Evolutionary conservation across 345 rosid species (phyloP), one percentile per base, ranked within the genome.

Genomic region (Abelmoschus esculentus): DNA sequence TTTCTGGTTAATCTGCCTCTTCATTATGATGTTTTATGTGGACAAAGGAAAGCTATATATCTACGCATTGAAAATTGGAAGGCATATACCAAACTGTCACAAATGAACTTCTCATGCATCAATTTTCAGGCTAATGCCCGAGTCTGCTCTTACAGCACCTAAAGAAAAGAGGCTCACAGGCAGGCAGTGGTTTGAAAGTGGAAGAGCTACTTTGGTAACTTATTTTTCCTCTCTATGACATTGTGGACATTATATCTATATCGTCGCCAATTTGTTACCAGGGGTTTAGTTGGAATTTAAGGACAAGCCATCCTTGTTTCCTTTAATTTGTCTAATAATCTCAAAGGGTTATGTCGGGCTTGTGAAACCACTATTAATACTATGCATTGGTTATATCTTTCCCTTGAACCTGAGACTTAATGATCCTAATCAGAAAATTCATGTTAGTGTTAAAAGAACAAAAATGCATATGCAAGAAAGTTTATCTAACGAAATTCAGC

Each of bases 101-200:
- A 28, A 49, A 29, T 49, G n/a, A 66, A 66, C 70, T 49, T 0
- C 40, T 15, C 14, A 13, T 71, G 14, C 46, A 11, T 11, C 29
- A 40, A 70, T 55, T 75, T 79, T 58, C 79, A 87, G 99, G 86
- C 66, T 89, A 77, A 95, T 90, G 97, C 98, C 97, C 0, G 99
- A 91, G 74, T 84, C 96, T 83, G 98, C 83, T 61, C 96, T 91
- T 42, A 58, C 86, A 0, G 77, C 84, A 71, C 63, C 90, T 3
- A 91, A 91, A 80, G 97, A 95, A 82, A 95, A 89, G 86, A 91
- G 80, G 83, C 90, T 91, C 67, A 17, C 88, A 2, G 98, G 99
- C 81, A 91, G 97, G 79, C 97, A 85, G 79, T 91, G 93, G 96
- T 95, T 91, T 75, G 99, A 95, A 75, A 88, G 90, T 76, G 98